phyloP scores from a whole-genome alignment of 2,329 filamentous ascomycete genomes.

The Talaromyces atroroseus region DNA sequence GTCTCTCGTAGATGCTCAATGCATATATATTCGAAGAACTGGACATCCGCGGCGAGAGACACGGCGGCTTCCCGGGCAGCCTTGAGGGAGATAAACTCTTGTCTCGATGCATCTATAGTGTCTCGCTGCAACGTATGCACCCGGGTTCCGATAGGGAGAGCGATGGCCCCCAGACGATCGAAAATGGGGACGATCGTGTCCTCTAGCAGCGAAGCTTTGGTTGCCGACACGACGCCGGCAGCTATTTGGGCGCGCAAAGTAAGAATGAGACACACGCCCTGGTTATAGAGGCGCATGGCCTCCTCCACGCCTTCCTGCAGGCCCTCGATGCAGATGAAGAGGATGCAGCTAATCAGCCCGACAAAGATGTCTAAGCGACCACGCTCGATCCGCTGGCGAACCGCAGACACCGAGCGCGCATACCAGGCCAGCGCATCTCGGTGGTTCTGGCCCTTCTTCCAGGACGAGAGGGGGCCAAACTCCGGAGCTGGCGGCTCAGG shows the following conservation, averaged over 20 bases:
- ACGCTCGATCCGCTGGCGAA: slow-evolving; percentile 22
- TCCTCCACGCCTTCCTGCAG: slow-evolving; percentile 23
- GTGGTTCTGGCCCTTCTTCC: slow-evolving; percentile 14
- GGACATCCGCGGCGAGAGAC: slow-evolving; percentile 19
- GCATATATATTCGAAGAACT: slow-evolving; percentile 20
- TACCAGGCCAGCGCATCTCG: slow-evolving; percentile 28
- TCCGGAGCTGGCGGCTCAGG: slow-evolving; percentile 10
- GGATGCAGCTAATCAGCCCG: slow-evolving; percentile 27
- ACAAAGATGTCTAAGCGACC: slow-evolving; percentile 22
- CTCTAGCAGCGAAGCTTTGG: slow-evolving; percentile 17
- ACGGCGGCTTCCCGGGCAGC: slow-evolving; percentile 24
- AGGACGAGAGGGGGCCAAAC: no score
- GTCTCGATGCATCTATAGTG: background rate
- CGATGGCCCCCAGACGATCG: slow-evolving; percentile 22
- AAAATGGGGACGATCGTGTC: slow-evolving; percentile 27
- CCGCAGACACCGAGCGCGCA: slow-evolving; percentile 24
- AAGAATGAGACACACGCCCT: slow-evolving; percentile 24
- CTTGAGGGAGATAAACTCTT: slow-evolving; percentile 19
- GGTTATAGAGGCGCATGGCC: slow-evolving; percentile 24
- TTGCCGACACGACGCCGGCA: slow-evolving; percentile 12
- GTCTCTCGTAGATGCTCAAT: slow-evolving; percentile 15
- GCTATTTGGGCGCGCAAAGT: slow-evolving; percentile 17
- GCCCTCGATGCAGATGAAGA: slow-evolving; percentile 32
- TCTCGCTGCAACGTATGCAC: slow-evolving; percentile 16
- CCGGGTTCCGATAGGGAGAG: slow-evolving; percentile 12